phyloP scores from a whole-genome alignment of 1,284 basidiomycete genomes.

The Fistulina hepatica region DNA sequence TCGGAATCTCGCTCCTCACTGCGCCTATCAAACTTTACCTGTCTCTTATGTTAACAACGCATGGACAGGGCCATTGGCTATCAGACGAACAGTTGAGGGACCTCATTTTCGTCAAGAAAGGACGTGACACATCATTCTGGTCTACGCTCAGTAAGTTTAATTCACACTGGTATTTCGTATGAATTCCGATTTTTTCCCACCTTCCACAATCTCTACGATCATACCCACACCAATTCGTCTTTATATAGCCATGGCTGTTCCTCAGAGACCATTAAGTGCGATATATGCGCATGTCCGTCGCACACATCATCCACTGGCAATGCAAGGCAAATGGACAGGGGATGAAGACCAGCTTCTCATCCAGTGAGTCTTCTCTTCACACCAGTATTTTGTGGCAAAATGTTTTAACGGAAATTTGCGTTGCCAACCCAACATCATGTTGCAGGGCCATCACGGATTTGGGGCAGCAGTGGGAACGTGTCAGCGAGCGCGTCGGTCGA shows the following conservation, averaged over 20 bases:
- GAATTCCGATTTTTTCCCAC: too few relatives aligned
- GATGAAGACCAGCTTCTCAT: slow-evolving; percentile 58
- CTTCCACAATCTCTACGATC: too few relatives aligned
- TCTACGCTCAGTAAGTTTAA: slow-evolving; percentile 54
- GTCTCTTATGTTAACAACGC: neutral
- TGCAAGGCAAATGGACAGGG: slow-evolving; percentile 59
- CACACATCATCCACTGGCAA: slow-evolving; percentile 51
- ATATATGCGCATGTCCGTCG: slow-evolving; percentile 74
- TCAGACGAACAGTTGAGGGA: slow-evolving; percentile 42
- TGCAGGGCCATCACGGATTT: slow-evolving; percentile 51
- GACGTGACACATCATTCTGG: slow-evolving; percentile 64
- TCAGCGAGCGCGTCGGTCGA: slow-evolving; percentile 56
- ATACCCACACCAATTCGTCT: slow-evolving; percentile 6
- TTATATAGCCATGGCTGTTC: slow-evolving; percentile 50
- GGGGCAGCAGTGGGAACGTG: slow-evolving; percentile 73
- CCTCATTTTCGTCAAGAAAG: slow-evolving; percentile 56
- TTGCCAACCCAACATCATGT: too few relatives aligned
- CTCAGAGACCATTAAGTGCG: slow-evolving; percentile 65
- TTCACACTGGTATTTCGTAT: neutral
- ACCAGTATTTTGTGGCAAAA: slow-evolving; percentile 1
- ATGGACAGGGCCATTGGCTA: slow-evolving; percentile 5
- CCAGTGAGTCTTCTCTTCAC: slow-evolving; percentile 32
- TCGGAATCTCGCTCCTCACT: neutral
- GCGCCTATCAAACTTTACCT: neutral
- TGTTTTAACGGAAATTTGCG: too few relatives aligned